These are phyloP conservation scores for Chytriomyces confervae DNA, from an alignment of 192 early-diverging fungal species.

Conservation along the genomic window DNA sequence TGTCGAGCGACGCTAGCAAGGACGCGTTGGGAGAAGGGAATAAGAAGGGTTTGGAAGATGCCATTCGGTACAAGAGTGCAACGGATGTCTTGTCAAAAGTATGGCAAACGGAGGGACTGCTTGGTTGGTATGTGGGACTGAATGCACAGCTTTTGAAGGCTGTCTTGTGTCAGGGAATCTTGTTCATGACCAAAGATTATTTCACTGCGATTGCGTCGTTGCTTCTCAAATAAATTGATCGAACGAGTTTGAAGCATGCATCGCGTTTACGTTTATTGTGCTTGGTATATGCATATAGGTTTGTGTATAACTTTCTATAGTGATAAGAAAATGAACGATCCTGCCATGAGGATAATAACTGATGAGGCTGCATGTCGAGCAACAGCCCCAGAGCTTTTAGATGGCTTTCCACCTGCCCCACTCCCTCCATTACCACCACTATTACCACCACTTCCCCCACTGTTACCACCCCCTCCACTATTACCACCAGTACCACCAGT, in stretches of 20 bases:
- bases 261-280: no score
- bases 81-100: constrained; percentile 85
- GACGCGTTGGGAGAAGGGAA: neutral
- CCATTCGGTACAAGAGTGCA: constrained; percentile 76
- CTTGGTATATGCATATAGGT: no score
- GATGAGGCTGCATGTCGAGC: no score
- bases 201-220: constrained; percentile 55
- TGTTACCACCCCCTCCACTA: no score
- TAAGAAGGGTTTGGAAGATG: constrained; percentile 41
- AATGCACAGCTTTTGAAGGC: constrained; percentile 96
- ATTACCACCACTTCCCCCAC: no score
- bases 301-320: no score
- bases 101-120: constrained; percentile 74
- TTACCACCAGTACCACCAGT: no score
- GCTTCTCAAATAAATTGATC: neutral
- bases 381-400: no score
- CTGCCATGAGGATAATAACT: no score
- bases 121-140: constrained; percentile 96
- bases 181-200: constrained; percentile 96
- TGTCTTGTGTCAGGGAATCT: constrained; percentile 93
- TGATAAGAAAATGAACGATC: no score
- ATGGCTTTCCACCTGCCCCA: no score
- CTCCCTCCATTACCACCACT: no score
- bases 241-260: neutral
- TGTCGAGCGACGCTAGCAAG: constrained; percentile 29